Evolutionary conservation across 495 filamentous ascomycete genomes (phyloP).

Genomic region (Penicillium simplicissimum): DNA sequence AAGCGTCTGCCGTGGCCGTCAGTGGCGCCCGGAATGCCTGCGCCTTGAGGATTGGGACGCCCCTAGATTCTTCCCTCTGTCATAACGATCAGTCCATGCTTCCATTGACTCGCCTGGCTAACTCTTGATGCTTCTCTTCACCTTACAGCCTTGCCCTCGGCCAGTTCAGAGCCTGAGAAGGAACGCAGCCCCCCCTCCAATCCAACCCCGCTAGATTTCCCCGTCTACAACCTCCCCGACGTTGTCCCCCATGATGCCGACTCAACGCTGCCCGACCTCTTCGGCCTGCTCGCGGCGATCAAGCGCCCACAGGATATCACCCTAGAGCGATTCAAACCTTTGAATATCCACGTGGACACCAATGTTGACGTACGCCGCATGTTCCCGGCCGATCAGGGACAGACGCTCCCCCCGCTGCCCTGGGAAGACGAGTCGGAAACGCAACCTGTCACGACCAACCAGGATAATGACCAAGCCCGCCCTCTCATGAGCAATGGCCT

Average conservation of each 20-base stretch:
- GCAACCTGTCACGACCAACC: constrained; percentile 18
- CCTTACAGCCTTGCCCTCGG: constrained; percentile 35
- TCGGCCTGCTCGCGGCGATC: constrained; percentile 47
- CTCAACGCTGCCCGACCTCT: constrained; percentile 38
- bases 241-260: constrained; percentile 26
- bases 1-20: constrained; percentile 5
- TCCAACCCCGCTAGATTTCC: constrained; percentile 53
- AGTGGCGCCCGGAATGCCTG: constrained; percentile 14
- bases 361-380: constrained; percentile 48
- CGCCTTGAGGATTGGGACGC: neutral
- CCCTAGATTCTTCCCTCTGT: neutral
- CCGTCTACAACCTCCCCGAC: constrained; percentile 39
- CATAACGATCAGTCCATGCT: neutral
- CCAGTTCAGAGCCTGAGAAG: constrained; percentile 40
- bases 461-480: constrained; percentile 24
- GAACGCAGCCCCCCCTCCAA: constrained; percentile 47
- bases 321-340: constrained; percentile 47
- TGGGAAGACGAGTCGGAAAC: constrained; percentile 42
- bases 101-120: neutral
- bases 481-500: constrained; percentile 52
- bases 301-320: constrained; percentile 55
- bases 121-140: neutral
- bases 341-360: constrained; percentile 52
- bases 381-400: constrained; percentile 39
- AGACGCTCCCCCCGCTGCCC: constrained; percentile 46